These are phyloP conservation scores for Boletus rubropictus DNA, from an alignment of 768 basidiomycete genomes.

Conservation along the genomic window DNA sequence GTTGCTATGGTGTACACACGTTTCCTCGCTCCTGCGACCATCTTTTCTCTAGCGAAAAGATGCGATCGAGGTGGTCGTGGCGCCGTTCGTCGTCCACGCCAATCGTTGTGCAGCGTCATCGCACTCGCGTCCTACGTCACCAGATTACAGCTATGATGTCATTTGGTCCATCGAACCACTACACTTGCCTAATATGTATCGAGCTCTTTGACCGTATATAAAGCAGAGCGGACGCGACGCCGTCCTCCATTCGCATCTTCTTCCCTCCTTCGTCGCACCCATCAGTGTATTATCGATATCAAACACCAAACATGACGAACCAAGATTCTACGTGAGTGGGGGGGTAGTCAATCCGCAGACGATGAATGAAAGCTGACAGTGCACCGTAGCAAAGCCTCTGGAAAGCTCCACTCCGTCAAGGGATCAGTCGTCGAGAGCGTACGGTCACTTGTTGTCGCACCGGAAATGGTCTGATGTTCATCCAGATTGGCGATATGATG, in stretches of 20 bases:
- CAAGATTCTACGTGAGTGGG: constrained; percentile 26
- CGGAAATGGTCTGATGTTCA: not conserved
- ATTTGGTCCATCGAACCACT: constrained; percentile 20
- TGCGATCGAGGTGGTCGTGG: too few species aligned
- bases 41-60: too few species aligned
- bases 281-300: not conserved
- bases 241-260: constrained; percentile 3
- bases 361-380: not conserved
- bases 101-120: constrained; percentile 1
- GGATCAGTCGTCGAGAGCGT: constrained; percentile 34
- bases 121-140: constrained; percentile 21
- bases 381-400: constrained; percentile 29
- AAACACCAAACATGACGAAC: constrained; percentile 7
- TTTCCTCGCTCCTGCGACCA: too few species aligned
- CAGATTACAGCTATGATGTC: constrained; percentile 25
- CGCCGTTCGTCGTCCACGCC: not conserved
- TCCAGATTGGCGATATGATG: constrained; percentile 38
- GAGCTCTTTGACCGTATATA: constrained; percentile 23
- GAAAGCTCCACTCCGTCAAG: constrained; percentile 35
- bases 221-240: not conserved
- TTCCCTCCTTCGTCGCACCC: not conserved
- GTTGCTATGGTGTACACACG: too few species aligned
- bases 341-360: not conserved
- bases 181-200: constrained; percentile 29
- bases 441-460: not conserved